Evolutionary conservation across 129 eudicot genomes (phyloP).

Genomic region (Tagetes patula): DNA sequence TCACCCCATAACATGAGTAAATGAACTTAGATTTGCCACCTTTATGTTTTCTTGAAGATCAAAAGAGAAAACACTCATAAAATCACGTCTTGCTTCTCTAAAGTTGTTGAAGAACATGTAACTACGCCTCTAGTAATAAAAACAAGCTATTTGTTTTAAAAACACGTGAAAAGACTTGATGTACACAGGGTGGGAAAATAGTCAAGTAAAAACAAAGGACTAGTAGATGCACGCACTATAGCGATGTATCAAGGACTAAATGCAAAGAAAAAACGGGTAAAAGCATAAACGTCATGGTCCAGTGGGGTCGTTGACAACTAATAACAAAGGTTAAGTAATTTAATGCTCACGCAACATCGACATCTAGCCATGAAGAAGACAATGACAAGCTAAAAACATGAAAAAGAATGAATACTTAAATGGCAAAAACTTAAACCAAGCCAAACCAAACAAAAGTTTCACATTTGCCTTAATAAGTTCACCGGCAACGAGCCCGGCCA

Average conservation of each 20-base stretch:
- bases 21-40: conserved; percentile 21
- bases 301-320: neutral
- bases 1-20: conserved; percentile 11
- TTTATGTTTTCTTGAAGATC: conserved; percentile 12
- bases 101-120: neutral
- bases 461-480: conserved; percentile 32
- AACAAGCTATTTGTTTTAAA: neutral
- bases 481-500: conserved; percentile 37
- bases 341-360: conserved; percentile 12
- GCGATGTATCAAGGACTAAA: conserved; percentile 1
- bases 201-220: neutral
- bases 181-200: neutral
- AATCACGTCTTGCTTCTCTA: neutral
- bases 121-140: neutral
- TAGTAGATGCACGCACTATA: neutral
- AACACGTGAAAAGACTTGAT: neutral
- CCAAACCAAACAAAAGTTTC: conserved; percentile 29
- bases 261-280: neutral
- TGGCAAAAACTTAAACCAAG: conserved; percentile 25
- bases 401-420: conserved; percentile 8
- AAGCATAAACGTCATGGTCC: neutral
- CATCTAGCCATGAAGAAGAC: conserved; percentile 26
- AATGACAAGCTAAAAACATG: conserved; percentile 22
- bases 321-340: conserved; percentile 8
- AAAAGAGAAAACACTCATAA: neutral